phyloP scores from a whole-genome alignment of 441 rosid species.

The Arabidopsis hybrid region DNA sequence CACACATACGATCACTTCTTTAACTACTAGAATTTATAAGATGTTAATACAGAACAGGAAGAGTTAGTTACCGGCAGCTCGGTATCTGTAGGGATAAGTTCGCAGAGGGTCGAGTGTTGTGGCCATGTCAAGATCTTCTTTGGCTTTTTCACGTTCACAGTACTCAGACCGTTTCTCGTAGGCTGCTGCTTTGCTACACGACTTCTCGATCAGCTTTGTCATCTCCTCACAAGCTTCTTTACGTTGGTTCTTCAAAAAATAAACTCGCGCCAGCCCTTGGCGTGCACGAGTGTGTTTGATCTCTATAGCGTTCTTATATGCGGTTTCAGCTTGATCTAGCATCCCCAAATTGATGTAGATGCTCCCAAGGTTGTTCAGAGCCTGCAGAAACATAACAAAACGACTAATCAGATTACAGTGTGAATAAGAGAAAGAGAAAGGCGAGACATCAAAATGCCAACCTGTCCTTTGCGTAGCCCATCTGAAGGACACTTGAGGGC shows the following conservation, averaged over 20 bases:
- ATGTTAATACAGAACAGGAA: conserved; percentile 3
- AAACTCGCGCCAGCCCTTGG: conserved; percentile 78
- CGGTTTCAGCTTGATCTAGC: conserved; percentile 65
- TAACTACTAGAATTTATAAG: conserved; percentile 2
- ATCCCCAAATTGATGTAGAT: conserved; percentile 62
- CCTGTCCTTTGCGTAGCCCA: conserved; percentile 83
- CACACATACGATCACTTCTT: background rate
- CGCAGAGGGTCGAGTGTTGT: conserved; percentile 73
- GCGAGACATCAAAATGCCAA: conserved; percentile 34
- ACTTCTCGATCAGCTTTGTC: conserved; percentile 75
- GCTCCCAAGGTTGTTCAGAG: conserved; percentile 75
- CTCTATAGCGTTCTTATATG: conserved; percentile 70
- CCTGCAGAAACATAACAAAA: conserved; percentile 49
- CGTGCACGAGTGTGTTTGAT: conserved; percentile 81
- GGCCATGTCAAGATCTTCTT: conserved; percentile 70
- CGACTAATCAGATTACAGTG: conserved; percentile 8
- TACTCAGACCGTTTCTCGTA: conserved; percentile 80
- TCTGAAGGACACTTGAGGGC: conserved; percentile 80
- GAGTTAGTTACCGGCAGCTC: conserved; percentile 70
- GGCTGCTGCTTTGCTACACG: conserved; percentile 63
- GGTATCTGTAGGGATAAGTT: conserved; percentile 78
- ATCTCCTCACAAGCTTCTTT: conserved; percentile 73
- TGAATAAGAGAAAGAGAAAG: background rate
- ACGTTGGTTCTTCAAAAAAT: conserved; percentile 58
- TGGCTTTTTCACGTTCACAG: conserved; percentile 69